These are phyloP conservation scores for Stachybotrys echinatus DNA, from an alignment of 2,329 filamentous ascomycete species.

Conservation along the genomic window DNA sequence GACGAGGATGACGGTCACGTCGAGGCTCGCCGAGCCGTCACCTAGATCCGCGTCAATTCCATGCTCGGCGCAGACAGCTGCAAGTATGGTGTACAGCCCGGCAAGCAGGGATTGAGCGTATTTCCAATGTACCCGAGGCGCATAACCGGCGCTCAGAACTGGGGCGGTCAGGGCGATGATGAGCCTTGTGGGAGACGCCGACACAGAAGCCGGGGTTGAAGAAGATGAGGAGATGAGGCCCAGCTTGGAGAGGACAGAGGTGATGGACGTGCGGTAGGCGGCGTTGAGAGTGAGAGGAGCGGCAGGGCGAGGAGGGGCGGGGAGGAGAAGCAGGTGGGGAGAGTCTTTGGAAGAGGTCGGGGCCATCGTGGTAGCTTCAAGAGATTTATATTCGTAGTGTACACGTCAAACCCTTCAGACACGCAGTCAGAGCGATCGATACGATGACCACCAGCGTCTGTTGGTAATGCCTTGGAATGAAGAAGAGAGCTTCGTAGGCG, in stretches of 20 bases:
- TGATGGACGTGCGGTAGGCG: constrained; percentile 56
- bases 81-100: constrained; percentile 72
- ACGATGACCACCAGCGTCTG: too few species aligned
- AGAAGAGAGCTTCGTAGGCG: too few species aligned
- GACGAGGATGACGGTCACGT: constrained; percentile 69
- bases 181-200: constrained; percentile 31
- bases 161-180: constrained; percentile 58
- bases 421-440: too few species aligned
- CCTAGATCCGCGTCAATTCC: constrained; percentile 54
- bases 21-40: constrained; percentile 59
- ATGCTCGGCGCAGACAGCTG: constrained; percentile 61
- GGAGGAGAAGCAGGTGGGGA: constrained; percentile 52
- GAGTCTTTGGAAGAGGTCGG: not conserved
- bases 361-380: not conserved
- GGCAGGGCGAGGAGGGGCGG: constrained; percentile 54
- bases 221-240: constrained; percentile 14
- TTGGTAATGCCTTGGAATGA: too few species aligned
- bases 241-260: constrained; percentile 45
- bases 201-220: constrained; percentile 7
- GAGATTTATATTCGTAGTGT: too few species aligned
- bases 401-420: too few species aligned
- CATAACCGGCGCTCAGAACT: constrained; percentile 47
- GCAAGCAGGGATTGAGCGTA: constrained; percentile 70
- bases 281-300: constrained; percentile 45
- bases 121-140: constrained; percentile 48